Percentiles rank a stretch among this genome's conserved stretches.
Evolutionary conservation across 1,284 basidiomycete genomes (phyloP).

Genomic region (Microbotryomycetes sp.): DNA sequence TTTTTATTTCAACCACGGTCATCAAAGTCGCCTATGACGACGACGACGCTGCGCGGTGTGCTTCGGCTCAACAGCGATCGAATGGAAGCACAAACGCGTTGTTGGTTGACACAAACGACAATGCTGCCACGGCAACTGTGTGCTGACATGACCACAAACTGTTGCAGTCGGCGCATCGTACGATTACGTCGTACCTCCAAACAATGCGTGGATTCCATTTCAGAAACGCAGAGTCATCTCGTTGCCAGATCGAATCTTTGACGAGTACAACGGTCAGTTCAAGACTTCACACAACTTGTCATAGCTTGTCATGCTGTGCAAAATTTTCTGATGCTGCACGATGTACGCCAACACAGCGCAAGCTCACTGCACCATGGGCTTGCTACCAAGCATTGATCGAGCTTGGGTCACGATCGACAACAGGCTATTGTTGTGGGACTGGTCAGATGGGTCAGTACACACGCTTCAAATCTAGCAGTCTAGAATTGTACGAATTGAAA

Average conservation of each 20-base stretch:
- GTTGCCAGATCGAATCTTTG: constrained; percentile 75
- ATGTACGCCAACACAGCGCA: constrained; percentile 8
- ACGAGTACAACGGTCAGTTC: constrained; percentile 65
- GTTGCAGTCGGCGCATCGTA: constrained; percentile 29
- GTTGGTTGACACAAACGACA: neutral
- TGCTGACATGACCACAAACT: neutral
- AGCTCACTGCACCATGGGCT: constrained; percentile 57
- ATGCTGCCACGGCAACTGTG: neutral
- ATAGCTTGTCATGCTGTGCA: constrained; percentile 54
- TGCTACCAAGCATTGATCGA: constrained; percentile 87
- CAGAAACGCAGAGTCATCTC: constrained; percentile 66
- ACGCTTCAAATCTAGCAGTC: neutral
- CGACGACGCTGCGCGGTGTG: too few relatives aligned
- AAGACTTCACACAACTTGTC: constrained; percentile 36
- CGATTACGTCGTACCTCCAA: constrained; percentile 64
- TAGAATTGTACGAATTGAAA: neutral
- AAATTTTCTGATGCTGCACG: constrained; percentile 7
- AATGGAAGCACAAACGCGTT: neutral
- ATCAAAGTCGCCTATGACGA: too few relatives aligned
- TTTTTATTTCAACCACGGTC: neutral
- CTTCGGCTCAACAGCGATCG: neutral
- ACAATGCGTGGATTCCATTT: constrained; percentile 71
- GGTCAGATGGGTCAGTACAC: constrained; percentile 69
- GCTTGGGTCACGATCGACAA: constrained; percentile 96
- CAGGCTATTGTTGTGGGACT: constrained; percentile 94